Base-by-base conservation (phyloP, 768 basidiomycete species). In the Lactifluus echinatus region DNA sequence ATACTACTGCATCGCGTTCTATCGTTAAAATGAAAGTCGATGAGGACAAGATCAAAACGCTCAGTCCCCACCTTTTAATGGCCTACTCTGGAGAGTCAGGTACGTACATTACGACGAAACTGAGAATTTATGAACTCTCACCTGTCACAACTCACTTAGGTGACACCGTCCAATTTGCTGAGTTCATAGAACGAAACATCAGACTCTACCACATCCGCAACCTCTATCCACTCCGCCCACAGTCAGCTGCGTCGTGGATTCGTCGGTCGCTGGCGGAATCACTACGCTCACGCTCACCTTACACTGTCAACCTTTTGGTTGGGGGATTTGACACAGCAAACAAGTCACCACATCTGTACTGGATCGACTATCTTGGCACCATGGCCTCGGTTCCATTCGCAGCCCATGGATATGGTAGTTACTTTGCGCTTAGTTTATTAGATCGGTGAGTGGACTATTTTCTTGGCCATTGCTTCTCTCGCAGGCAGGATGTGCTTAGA, bases 21-120 rank as follows among this genome's bases (percentile, higher is more conserved):
- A 91, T 99, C 72, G 85, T 98, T 69, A 95, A 93, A 75, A 96
- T 98, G 93, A 96, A 98, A 76, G 70, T 79, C 36, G 93, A 96
- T 72, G 89, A 91, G 74, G 94, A 98, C 78, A 97, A 98, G 76
- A 91, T 95, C 77, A 93, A 93, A 72, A 78, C 80, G 23, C 79
- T 99, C 42, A 85, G 90, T 60, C 85, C 93, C 24, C 91, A 96
- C 71, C 75, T 98, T 33, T 79, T 94, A 68, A 95, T 99, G 93
- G 85, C 93, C 0, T 92, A 86, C 71, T 90, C 90, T 62, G 94
- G 94, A 62, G 93, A 96, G 71, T 89, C 93, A 73, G 93, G 93
- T 83, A 57, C 54, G 77, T 68, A 17, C 17, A 31, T 50, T 17
- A 21, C 33, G n/a, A 36, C 4, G 12, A 1, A 29, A 23, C 17